Base-by-base conservation (phyloP, 2,329 filamentous ascomycete genomes). In the Stachybotrys chlorohalonatus region DNA sequence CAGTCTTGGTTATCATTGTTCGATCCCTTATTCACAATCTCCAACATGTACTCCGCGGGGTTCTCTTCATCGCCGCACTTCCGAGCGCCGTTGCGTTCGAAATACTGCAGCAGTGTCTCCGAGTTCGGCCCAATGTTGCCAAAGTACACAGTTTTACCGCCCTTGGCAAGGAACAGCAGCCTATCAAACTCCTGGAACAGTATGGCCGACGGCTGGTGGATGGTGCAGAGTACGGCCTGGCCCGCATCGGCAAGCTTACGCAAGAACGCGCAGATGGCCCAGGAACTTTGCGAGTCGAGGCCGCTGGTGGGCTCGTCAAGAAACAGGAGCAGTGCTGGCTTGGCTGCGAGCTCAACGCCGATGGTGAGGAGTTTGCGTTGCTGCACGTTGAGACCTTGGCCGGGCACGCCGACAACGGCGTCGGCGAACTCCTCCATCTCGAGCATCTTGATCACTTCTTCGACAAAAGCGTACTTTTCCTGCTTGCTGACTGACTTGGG, bases 31-130 rank as follows among this genome's bases (percentile, higher is more conserved):
- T 75, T 75, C 53, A 76, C 74, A 15, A 78, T 68, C 59, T 81
- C 75, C 7, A 90, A 76, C 82, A 90, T 89, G 72, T 83, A 90
- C 68, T 91, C 87, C 1, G 87, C 87, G 0, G 87, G 87, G 60
- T 90, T 90, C 57, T 86, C 85, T 1, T 82, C 76, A 2, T 76
- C 68, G 8, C 73, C 75, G 55, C 86, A 87, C 49, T 72, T 69
- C 3, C 80, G 73, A 1, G 81, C 84, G 5, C 86, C 87, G 54
- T 87, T 80, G 11, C 68, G 63, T 63, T 85, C 81, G 56, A 92
- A 91, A 66, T 87, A 87, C 47, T 74, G 70, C 1, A 82, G 74
- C 52, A 88, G 67, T 0, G 72, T 81, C 3, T 70, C 70, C 0
- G 83, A 85, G 58, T 84, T 78, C 0, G 78, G 62, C 0, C 85